Evolutionary conservation across 768 basidiomycete species (phyloP).

Genomic region (Amylocystis lapponica): DNA sequence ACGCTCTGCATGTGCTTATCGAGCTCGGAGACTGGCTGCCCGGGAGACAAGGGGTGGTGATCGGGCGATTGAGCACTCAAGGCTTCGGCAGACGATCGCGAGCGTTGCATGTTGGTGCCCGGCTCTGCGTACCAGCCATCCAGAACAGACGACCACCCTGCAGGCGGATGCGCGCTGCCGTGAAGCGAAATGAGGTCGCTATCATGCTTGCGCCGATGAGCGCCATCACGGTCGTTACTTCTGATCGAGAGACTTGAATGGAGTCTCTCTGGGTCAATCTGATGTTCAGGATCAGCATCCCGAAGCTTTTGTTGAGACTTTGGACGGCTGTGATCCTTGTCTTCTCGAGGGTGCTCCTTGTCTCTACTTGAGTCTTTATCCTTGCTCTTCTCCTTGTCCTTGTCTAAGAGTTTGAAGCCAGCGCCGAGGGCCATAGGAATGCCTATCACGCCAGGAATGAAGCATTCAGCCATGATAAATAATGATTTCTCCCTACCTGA

Average conservation of each 20-base stretch:
- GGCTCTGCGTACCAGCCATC: conserved; percentile 65
- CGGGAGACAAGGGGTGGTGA: too few species aligned
- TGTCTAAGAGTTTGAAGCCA: conserved; percentile 63
- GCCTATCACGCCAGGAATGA: conserved; percentile 33
- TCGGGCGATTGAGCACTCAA: too few species aligned
- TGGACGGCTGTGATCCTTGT: conserved; percentile 22
- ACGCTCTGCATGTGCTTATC: too few species aligned
- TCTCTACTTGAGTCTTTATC: conserved; percentile 27
- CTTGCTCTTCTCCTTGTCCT: conserved; percentile 38
- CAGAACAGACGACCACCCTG: conserved; percentile 71
- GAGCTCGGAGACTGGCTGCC: too few species aligned
- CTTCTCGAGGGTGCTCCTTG: conserved; percentile 7
- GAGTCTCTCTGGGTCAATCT: conserved; percentile 5
- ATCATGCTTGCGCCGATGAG: background rate
- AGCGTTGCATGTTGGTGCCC: conserved; percentile 11
- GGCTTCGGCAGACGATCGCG: too few species aligned
- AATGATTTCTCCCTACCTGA: conserved; percentile 41
- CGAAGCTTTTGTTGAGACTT: conserved; percentile 21
- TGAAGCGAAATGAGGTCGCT: conserved; percentile 3
- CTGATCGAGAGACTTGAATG: conserved; percentile 3
- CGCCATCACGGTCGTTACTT: conserved; percentile 19
- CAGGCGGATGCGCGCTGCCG: conserved; percentile 18
- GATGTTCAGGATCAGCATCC: conserved; percentile 22
- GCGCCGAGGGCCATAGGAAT: conserved; percentile 77
- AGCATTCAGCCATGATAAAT: background rate